Conservation (phyloP, 108 stramenopile species). For the Epithemia pelagica region DNA sequence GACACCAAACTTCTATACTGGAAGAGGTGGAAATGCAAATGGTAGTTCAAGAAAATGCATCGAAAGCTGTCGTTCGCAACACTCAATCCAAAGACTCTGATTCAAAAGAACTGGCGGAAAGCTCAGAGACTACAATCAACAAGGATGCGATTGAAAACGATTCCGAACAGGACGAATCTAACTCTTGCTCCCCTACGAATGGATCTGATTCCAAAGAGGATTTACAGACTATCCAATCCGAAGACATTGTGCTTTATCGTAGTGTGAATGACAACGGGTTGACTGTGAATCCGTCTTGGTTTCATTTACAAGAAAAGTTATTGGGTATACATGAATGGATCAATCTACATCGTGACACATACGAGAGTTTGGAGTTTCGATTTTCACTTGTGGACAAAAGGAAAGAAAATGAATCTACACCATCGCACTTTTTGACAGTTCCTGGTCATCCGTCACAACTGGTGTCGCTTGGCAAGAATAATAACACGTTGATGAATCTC, state of each 20-base stretch:
- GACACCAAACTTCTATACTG: background rate
- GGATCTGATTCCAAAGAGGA: too few relatives aligned
- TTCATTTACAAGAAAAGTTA: background rate
- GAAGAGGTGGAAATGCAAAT: background rate
- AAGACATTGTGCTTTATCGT: background rate
- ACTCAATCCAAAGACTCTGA: background rate
- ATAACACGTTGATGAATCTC: background rate
- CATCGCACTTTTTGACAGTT: background rate
- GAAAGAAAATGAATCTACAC: background rate
- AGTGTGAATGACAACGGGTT: background rate
- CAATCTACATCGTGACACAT: background rate
- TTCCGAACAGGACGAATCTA: background rate
- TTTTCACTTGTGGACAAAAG: background rate
- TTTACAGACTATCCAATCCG: background rate
- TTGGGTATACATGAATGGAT: background rate
- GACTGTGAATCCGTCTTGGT: slow-evolving; percentile 2
- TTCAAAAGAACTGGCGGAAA: too few relatives aligned
- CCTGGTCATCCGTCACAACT: background rate
- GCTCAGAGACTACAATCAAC: too few relatives aligned
- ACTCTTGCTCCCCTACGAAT: background rate
- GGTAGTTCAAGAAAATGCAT: background rate
- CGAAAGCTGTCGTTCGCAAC: background rate
- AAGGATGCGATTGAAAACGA: background rate
- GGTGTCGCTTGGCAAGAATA: background rate
- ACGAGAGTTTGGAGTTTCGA: background rate